Evolutionary conservation across 1,139 yeast genomes (phyloP), one percentile per base, ranked within the genome.

Genomic region (Scheffersomyces quercinus): DNA sequence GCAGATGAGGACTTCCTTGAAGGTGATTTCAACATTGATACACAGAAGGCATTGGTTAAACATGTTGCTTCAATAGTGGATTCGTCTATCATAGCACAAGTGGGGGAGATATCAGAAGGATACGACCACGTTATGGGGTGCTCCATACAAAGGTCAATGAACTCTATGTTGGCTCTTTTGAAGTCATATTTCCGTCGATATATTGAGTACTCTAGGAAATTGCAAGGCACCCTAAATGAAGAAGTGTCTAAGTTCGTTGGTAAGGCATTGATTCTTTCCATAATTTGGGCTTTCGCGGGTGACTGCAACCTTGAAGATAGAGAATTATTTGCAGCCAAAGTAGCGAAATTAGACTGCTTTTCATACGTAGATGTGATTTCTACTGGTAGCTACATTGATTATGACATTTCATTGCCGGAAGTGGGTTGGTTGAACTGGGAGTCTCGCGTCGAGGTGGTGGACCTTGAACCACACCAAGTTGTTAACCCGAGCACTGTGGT

Each of bases 251-350:
- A 51, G 1, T 83, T 61, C 55, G 57, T 73, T 5, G 52, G 52
- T 1, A 77, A 73, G 42, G 64, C 75, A 0, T 47, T 77, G 2
- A 45, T 78, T 3, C 57, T 81, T 5, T 68, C 85, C 0, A 36
- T 83, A 7, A 59, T 76, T 0, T 88, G 96, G 96, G 73, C 93
- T 0, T 81, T 86, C 58, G 71, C 82, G 0, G 95, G 95, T 0
- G 91, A 83, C 52, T 61, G 79, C 42, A 41, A 68, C 0, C 44
- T 66, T 5, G 58, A 52, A 0, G 78, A 72, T 2, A 68, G 83
- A 41, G 64, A 60, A 10, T 36, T 41, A 0, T 80, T 84, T 55
- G 70, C 75, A 0, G 43, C 46, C 0, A 53, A 52, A 5, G 45
- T 83, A 9, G 42, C 60, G 4, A 38, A 48, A 0, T 36, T 62